Evolutionary conservation across 768 basidiomycete genomes (phyloP).

Genomic region (Tephrocybe sp.): DNA sequence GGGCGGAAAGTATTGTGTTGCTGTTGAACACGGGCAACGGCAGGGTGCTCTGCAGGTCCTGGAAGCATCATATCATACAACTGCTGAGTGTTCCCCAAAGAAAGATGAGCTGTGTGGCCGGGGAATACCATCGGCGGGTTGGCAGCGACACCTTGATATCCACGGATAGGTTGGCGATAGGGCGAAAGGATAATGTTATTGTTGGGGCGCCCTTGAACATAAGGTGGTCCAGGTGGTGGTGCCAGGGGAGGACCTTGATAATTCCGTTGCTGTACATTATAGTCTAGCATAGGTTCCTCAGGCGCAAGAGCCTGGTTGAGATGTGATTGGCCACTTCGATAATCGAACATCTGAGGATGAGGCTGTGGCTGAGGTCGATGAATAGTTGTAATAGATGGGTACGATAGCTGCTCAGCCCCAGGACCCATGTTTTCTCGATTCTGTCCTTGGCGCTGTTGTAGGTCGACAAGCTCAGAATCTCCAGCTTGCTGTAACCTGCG

Average conservation of each 20-base stretch:
- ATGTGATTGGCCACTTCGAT: slow-evolving; percentile 40
- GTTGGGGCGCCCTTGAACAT: slow-evolving; percentile 50
- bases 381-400: slow-evolving; percentile 65
- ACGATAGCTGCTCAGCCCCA: slow-evolving; percentile 47
- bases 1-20: slow-evolving; percentile 72
- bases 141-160: slow-evolving; percentile 49
- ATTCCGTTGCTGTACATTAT: slow-evolving; percentile 54
- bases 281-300: slow-evolving; percentile 54
- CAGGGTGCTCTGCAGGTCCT: slow-evolving; percentile 55
- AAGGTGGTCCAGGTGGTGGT: slow-evolving; percentile 39
- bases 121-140: slow-evolving; percentile 56
- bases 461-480: slow-evolving; percentile 38
- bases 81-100: slow-evolving; percentile 72
- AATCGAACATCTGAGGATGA: slow-evolving; percentile 50
- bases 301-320: slow-evolving; percentile 23
- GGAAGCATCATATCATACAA: slow-evolving; percentile 79
- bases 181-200: slow-evolving; percentile 44
- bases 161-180: slow-evolving; percentile 65
- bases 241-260: slow-evolving; percentile 34
- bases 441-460: slow-evolving; percentile 45
- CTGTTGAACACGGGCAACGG: slow-evolving; percentile 75
- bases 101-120: slow-evolving; percentile 62
- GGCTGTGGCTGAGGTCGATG: slow-evolving; percentile 49
- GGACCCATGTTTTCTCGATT: slow-evolving; percentile 42
- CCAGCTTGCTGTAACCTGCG: slow-evolving; percentile 72